phyloP scores from a whole-genome alignment of 768 basidiomycete genomes.

The Mycena leptocephala region DNA sequence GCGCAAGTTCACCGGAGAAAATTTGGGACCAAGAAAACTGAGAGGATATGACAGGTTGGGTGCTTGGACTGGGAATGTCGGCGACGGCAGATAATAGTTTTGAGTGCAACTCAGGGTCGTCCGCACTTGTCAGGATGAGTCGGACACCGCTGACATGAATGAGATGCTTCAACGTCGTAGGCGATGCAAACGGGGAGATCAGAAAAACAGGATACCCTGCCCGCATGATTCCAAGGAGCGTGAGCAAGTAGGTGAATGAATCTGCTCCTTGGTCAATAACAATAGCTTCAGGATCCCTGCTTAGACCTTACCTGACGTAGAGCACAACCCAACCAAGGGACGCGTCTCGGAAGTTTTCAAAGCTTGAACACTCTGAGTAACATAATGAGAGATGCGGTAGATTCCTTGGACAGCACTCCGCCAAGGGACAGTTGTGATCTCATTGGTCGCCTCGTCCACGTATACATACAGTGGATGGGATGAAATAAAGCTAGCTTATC shows the following conservation, averaged over 20 bases:
- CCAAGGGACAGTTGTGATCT: background rate
- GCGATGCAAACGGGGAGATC: constrained; percentile 1
- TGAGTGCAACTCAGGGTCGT: background rate
- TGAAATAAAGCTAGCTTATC: no score
- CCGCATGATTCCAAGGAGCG: constrained; percentile 12
- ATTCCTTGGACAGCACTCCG: background rate
- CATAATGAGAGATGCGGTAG: background rate
- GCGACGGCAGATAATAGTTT: background rate
- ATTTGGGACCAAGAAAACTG: background rate
- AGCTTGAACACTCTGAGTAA: background rate
- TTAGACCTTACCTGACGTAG: background rate
- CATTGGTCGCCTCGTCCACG: background rate
- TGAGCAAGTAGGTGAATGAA: constrained; percentile 1
- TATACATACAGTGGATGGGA: background rate
- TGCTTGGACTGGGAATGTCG: background rate
- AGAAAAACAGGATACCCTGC: constrained; percentile 10
- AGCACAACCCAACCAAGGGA: constrained; percentile 6
- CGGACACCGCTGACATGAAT: background rate
- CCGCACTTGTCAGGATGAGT: background rate
- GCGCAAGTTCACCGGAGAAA: background rate
- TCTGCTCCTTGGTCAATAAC: background rate
- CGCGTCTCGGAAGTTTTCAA: background rate
- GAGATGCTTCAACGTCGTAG: background rate
- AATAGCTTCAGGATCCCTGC: background rate
- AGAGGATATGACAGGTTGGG: background rate